Conservation (phyloP, 345 rosid genomes). For the Combretum micranthum region DNA sequence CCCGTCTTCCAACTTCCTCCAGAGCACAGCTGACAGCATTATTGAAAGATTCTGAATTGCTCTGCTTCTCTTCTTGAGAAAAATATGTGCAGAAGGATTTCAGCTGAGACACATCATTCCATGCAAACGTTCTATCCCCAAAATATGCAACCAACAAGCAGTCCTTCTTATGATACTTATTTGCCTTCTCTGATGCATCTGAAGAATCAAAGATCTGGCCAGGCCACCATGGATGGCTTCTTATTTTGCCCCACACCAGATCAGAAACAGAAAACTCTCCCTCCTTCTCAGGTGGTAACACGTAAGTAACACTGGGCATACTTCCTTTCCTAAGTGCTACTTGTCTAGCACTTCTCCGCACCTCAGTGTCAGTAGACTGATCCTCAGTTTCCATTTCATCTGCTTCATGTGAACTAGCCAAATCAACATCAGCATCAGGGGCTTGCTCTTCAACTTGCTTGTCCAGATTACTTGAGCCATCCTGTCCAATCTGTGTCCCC, state of each 20-base stretch:
- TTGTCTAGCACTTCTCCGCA: slow-evolving; percentile 15
- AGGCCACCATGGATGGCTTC: slow-evolving; percentile 90
- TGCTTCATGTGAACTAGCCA: slow-evolving; percentile 15
- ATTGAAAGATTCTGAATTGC: slow-evolving; percentile 45
- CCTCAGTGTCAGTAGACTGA: slow-evolving; percentile 15
- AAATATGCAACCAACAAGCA: slow-evolving; percentile 64
- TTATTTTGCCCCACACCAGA: slow-evolving; percentile 73
- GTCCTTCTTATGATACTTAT: slow-evolving; percentile 51
- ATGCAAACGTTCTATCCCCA: slow-evolving; percentile 73
- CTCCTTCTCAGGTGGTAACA: slow-evolving; percentile 32
- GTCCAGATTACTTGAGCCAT: background rate
- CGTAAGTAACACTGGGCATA: slow-evolving; percentile 20
- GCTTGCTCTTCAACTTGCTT: slow-evolving; percentile 11
- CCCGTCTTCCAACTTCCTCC: slow-evolving; percentile 55
- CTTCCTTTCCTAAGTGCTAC: slow-evolving; percentile 14
- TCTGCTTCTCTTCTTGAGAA: slow-evolving; percentile 48
- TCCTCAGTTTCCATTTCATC: slow-evolving; percentile 38
- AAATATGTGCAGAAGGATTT: slow-evolving; percentile 54
- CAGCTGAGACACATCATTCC: slow-evolving; percentile 55
- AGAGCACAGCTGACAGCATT: slow-evolving; percentile 59
- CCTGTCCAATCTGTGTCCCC: background rate
- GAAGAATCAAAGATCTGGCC: slow-evolving; percentile 68
- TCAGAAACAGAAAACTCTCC: slow-evolving; percentile 44
- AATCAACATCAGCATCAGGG: slow-evolving; percentile 20
- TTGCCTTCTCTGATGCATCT: slow-evolving; percentile 60